Base-by-base conservation (phyloP, 2,329 filamentous ascomycete species). In the Plenodomus biglobosus region DNA sequence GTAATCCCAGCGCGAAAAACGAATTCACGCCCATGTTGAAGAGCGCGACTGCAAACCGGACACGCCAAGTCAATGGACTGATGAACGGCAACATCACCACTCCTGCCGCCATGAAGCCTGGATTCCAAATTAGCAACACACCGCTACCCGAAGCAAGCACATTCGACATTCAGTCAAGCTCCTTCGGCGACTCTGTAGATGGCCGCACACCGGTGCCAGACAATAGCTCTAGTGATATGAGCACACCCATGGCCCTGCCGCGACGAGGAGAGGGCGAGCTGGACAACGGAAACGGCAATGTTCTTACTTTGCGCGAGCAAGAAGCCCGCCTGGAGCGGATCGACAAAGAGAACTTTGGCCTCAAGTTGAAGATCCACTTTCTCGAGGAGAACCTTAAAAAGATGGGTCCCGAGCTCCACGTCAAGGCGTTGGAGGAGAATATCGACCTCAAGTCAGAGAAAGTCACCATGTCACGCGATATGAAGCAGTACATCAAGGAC, bases 21-120 rank as follows among this genome's bases (percentile, higher is more conserved):
- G 95, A 99, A 65, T 99, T 99, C 71, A 99, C 94, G 0, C 94
- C 95, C 0, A 77, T 99, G 59, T 83, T 99, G 68, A 96, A 95
- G 73, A 86, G 83, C 61, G 78, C 90, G 77, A 78, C 92, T 79
- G 77, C 90, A 77, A 80, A 88, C 77, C 76, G 86, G 78, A 72
- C 59, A 44, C 64, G 58, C 53, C 66, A 68, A 70, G 52, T 64
- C 63, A 71, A 74, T 35, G 73, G 74, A 42, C 56, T 69, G 18
- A 52, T 67, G 17, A 72, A 75, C 27, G 66, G 65, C 35, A 65
- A 62, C 20, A 55, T 64, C 13, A 53, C 61, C 2, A 96, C 92
- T 2, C 90, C 90, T 2, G 85, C 84, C 13, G 83, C 81, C 42
- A 68, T 85, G 52, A 82, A 79, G 66, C 75, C 78, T 16, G 81